A percentile compares a stretch with the other conserved stretches of the same genome.
Conservation (phyloP, 345 rosid genomes). For the Erodium maritimum region DNA sequence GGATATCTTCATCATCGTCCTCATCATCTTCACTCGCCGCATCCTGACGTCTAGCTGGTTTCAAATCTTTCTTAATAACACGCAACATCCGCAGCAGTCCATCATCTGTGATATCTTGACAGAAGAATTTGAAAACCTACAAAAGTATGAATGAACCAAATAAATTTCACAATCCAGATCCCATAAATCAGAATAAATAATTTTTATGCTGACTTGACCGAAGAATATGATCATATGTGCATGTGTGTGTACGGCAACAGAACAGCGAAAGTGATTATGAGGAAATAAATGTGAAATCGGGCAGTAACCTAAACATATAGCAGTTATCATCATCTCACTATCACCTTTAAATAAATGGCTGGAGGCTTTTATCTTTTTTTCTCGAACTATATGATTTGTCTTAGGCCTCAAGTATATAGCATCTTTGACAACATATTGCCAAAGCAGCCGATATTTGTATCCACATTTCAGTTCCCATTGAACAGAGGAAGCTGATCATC, state of each 20-base stretch:
- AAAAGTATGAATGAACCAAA: not conserved
- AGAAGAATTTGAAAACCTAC: constrained; percentile 86
- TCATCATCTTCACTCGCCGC: constrained; percentile 47
- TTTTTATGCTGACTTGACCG: not conserved
- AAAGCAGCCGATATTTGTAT: not conserved
- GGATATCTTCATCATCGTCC: constrained; percentile 62
- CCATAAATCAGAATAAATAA: not conserved
- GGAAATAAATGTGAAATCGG: not conserved
- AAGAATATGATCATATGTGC: too few relatives aligned
- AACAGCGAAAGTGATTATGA: too few relatives aligned
- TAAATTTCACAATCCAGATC: not conserved
- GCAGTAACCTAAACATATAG: not conserved
- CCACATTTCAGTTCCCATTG: not conserved
- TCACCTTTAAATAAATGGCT: too few relatives aligned
- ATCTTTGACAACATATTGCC: not conserved
- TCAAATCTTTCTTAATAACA: constrained; percentile 77
- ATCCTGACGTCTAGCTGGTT: constrained; percentile 70
- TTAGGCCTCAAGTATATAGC: not conserved
- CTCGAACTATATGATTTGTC: too few relatives aligned
- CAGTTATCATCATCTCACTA: not conserved
- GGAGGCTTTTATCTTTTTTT: too few relatives aligned
- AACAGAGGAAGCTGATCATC: not conserved
- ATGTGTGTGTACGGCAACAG: too few relatives aligned
- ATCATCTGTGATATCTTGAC: constrained; percentile 59
- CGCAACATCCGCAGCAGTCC: constrained; percentile 77